phyloP scores from a whole-genome alignment of 164 flowering plant genomes.

The Vitis vinifera region ASM3070453v1 NC_081813.1:12947001-12947500 shows the following conservation, averaged over 20 bases:
- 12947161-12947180: neutral
- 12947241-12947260: neutral
- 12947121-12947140: conserved; percentile 52
- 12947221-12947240: neutral
- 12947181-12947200: neutral
- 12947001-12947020: too few relatives aligned
- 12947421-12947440: too few relatives aligned
- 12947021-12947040: too few relatives aligned
- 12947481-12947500: too few relatives aligned
- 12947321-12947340: neutral
- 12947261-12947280: conserved; percentile 1
- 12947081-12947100: conserved; percentile 17
- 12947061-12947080: conserved; percentile 9
- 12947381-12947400: too few relatives aligned
- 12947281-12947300: neutral
- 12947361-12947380: too few relatives aligned
- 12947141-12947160: conserved; percentile 22
- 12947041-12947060: conserved; percentile 20
- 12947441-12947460: too few relatives aligned
- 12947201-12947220: neutral
- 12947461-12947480: too few relatives aligned
- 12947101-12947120: conserved; percentile 42
- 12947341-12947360: conserved; percentile 10
- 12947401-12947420: too few relatives aligned
- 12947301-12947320: too few relatives aligned